A percentile compares a stretch with the other conserved stretches of the same genome.
These are phyloP conservation scores for Ustilago shanxiensis DNA, from an alignment of 1,284 basidiomycete species.

Conservation along the genomic window DNA sequence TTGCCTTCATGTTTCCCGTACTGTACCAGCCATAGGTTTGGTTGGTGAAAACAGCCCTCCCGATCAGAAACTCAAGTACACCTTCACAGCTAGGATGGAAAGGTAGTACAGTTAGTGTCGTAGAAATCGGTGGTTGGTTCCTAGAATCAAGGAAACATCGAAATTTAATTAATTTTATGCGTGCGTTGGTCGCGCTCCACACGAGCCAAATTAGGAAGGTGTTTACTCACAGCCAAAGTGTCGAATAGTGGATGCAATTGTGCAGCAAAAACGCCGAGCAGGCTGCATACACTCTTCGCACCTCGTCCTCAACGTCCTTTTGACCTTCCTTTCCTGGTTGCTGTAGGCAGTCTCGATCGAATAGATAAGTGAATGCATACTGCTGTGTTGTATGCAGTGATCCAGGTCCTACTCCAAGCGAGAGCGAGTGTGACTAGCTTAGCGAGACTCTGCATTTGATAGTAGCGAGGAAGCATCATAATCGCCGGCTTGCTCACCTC, in stretches of 20 bases:
- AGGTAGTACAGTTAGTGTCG: background rate
- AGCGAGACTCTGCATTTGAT: background rate
- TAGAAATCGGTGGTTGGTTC: background rate
- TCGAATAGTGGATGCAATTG: constrained; percentile 14
- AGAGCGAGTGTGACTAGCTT: background rate
- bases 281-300: constrained; percentile 1
- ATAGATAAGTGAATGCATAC: background rate
- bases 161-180: background rate
- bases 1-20: too few species aligned
- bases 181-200: too few species aligned
- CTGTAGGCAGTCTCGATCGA: background rate
- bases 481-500: constrained; percentile 5
- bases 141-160: background rate
- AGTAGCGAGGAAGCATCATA: background rate
- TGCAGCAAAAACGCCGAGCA: constrained; percentile 29
- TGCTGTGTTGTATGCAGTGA: background rate
- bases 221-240: background rate
- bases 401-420: background rate
- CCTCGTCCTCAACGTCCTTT: background rate
- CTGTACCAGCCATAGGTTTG: too few species aligned
- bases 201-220: constrained; percentile 27
- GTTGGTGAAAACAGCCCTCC: background rate
- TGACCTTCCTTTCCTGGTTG: background rate
- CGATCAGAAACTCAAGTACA: background rate
- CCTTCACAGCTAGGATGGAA: too few species aligned